These are phyloP conservation scores for Hypoxylon trugodes DNA, from an alignment of 495 filamentous ascomycete species.

Conservation along the genomic window DNA sequence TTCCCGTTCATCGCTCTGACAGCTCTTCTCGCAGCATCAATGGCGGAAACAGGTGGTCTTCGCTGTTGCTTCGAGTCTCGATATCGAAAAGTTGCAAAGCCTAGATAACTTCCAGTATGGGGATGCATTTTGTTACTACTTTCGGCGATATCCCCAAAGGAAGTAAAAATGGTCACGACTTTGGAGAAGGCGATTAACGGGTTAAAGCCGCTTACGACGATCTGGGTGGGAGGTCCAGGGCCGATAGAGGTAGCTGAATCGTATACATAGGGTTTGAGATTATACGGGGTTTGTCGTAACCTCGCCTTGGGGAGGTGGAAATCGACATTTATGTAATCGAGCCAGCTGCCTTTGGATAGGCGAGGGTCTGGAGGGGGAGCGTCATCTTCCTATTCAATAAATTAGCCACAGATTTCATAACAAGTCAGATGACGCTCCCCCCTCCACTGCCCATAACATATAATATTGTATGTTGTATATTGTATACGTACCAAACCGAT, in stretches of 20 bases:
- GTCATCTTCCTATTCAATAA: constrained; percentile 68
- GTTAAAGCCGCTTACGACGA: constrained; percentile 94
- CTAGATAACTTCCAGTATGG: constrained; percentile 88
- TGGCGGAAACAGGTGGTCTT: constrained; percentile 66
- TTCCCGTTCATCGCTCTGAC: constrained; percentile 71
- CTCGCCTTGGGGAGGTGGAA: constrained; percentile 78
- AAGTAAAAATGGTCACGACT: constrained; percentile 80
- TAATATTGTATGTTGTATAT: constrained; percentile 55
- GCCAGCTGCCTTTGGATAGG: constrained; percentile 64
- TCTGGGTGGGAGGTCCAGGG: constrained; percentile 85
- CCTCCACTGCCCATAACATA: constrained; percentile 43
- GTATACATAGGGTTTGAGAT: constrained; percentile 77
- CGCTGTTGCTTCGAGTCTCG: constrained; percentile 70
- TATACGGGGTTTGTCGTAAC: constrained; percentile 79
- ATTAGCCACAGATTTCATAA: constrained; percentile 61
- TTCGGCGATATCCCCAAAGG: constrained; percentile 87
- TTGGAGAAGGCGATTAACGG: constrained; percentile 82
- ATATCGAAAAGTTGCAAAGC: constrained; percentile 90
- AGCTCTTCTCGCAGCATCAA: constrained; percentile 79
- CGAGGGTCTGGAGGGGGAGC: constrained; percentile 79
- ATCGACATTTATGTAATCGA: constrained; percentile 67
- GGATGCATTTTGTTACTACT: constrained; percentile 92
- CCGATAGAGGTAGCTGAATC: constrained; percentile 83
- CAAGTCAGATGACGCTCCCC: constrained; percentile 63
- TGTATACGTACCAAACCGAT: constrained; percentile 72